Conservation (phyloP, 1,139 yeast species). For the Nakaseomyces uthaithaninus region DNA sequence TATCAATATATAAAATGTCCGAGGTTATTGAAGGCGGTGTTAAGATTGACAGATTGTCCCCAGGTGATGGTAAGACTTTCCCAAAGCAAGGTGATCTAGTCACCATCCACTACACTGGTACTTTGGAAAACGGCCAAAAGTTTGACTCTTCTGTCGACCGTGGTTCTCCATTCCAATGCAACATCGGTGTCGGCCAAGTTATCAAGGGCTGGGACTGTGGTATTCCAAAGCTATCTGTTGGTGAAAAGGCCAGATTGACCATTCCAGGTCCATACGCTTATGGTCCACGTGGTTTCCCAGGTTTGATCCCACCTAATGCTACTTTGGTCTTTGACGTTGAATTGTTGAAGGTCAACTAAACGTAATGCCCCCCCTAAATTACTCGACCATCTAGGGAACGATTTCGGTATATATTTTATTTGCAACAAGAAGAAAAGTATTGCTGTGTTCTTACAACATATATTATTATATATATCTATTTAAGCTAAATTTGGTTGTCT, state of each 20-base stretch:
- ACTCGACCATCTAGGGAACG: too few relatives aligned
- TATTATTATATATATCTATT: too few relatives aligned
- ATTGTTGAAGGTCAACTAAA: constrained; percentile 67
- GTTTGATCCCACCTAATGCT: constrained; percentile 92
- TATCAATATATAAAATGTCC: constrained; percentile 22
- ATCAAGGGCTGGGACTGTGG: constrained; percentile 94
- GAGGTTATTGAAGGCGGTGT: constrained; percentile 35
- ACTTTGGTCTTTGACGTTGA: constrained; percentile 90
- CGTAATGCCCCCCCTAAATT: too few relatives aligned
- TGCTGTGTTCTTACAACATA: too few relatives aligned
- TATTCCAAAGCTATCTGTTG: constrained; percentile 82
- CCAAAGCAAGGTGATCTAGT: constrained; percentile 82
- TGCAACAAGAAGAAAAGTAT: too few relatives aligned
- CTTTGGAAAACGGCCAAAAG: constrained; percentile 86
- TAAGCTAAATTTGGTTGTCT: too few relatives aligned
- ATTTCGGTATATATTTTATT: too few relatives aligned
- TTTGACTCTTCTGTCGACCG: constrained; percentile 93
- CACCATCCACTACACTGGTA: constrained; percentile 92
- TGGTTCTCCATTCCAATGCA: constrained; percentile 88
- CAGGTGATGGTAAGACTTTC: constrained; percentile 70
- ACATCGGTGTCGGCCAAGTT: constrained; percentile 92
- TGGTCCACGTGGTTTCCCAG: constrained; percentile 92
- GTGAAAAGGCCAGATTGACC: constrained; percentile 84
- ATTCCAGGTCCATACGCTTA: constrained; percentile 92
- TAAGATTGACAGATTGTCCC: constrained; percentile 36